phyloP scores from a whole-genome alignment of 106 monocot species.

The Triglochin maritima region DNA sequence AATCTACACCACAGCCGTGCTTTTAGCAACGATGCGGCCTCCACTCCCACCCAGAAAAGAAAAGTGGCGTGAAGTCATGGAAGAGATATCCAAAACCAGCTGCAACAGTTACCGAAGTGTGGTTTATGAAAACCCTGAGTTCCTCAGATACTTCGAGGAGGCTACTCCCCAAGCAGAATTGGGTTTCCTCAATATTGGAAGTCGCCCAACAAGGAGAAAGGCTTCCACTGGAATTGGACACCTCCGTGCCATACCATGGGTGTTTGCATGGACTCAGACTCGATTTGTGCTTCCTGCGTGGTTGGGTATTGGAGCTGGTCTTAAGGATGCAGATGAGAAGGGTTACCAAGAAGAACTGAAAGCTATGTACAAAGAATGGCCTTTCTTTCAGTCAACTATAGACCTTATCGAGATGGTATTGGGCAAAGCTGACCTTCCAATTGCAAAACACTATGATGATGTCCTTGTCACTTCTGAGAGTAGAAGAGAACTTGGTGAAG shows the following conservation, averaged over 20 bases:
- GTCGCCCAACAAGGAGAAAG: constrained; percentile 60
- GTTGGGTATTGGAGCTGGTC: constrained; percentile 70
- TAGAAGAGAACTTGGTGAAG: constrained; percentile 34
- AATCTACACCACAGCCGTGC: constrained; percentile 90
- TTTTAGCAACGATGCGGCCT: constrained; percentile 59
- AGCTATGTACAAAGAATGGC: constrained; percentile 89
- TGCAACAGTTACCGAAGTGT: constrained; percentile 52
- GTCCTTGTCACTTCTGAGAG: constrained; percentile 41
- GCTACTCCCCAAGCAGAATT: constrained; percentile 90
- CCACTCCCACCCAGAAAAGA: constrained; percentile 61
- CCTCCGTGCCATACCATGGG: constrained; percentile 87
- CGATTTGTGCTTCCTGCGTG: constrained; percentile 78
- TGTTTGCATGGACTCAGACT: constrained; percentile 96
- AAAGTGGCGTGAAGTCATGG: constrained; percentile 80
- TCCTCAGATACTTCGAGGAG: constrained; percentile 76
- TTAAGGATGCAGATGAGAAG: constrained; percentile 46
- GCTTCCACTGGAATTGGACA: constrained; percentile 52
- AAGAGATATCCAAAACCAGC: constrained; percentile 67
- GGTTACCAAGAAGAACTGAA: constrained; percentile 46
- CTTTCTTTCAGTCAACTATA: constrained; percentile 72
- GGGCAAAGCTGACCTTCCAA: constrained; percentile 66
- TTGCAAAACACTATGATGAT: constrained; percentile 70
- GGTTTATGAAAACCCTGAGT: constrained; percentile 72
- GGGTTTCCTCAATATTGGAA: constrained; percentile 79
- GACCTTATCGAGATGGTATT: constrained; percentile 95